Percentiles rank a stretch among this genome's conserved stretches.
Conservation (phyloP, 768 basidiomycete species). For the Macrocybe gigantea region DNA sequence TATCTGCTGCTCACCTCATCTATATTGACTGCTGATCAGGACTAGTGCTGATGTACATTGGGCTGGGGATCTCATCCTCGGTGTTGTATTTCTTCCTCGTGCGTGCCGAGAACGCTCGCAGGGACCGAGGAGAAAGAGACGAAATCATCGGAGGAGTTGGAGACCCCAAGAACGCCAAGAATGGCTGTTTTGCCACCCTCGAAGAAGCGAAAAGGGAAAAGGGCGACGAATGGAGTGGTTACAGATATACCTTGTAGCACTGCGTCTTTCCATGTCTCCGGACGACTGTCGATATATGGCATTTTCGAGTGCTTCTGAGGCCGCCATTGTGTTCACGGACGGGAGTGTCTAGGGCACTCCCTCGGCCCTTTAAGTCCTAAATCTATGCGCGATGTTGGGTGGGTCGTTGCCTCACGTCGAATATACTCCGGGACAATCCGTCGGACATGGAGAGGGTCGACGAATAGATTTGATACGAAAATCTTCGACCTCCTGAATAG, state of each 20-base stretch:
- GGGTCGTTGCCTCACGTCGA: no score
- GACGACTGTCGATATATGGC: no score
- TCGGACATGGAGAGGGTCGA: no score
- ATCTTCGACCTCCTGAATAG: no score
- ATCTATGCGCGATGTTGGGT: no score
- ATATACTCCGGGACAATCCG: no score
- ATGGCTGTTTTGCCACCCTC: conserved; percentile 51
- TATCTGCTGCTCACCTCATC: not conserved
- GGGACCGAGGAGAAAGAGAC: conserved; percentile 64
- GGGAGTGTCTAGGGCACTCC: no score
- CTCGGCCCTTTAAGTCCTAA: no score
- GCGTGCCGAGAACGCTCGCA: conserved; percentile 54
- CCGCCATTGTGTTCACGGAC: no score
- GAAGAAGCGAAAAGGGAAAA: conserved; percentile 65
- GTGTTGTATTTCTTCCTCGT: conserved; percentile 34
- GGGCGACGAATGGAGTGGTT: conserved; percentile 74
- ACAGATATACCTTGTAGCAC: conserved; percentile 43
- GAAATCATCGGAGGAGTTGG: conserved; percentile 56
- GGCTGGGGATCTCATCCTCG: conserved; percentile 50
- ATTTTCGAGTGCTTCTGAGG: no score
- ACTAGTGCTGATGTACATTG: conserved; percentile 70
- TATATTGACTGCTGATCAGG: conserved; percentile 32
- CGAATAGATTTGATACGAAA: no score
- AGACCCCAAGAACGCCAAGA: conserved; percentile 33
- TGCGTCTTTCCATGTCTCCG: no score